Base-by-base conservation (phyloP, 148 eudicot species). In the Polygonum aviculare region DNA sequence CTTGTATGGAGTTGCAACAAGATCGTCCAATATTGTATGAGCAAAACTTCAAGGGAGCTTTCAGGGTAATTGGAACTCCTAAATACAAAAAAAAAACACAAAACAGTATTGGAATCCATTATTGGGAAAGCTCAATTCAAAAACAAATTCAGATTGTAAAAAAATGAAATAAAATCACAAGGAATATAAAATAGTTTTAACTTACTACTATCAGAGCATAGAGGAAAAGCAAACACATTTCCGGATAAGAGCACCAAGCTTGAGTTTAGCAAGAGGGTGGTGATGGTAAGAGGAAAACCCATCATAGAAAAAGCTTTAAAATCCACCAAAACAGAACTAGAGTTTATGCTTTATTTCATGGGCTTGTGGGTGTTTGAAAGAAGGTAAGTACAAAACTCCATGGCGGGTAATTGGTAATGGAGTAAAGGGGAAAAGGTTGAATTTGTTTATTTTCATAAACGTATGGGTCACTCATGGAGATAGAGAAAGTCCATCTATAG, bases 1-100 rank as follows among this genome's bases (percentile, higher is more conserved):
- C 98, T 72, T 87, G 81, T 55, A 88, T 65, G 38, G 90, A 44
- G 69, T 86, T 83, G 78, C 97, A 93, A 78, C 98, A 91, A 45
- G 82, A 83, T 77, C 80, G 86, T 69, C 97, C 97, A n/a, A n/a
- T n/a, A 78, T 78, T 78, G 78, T 86, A 84, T 18, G 87, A 80
- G 77, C 94, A 91, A 79, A 94, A 91, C 12, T 82, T 73, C 82
- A 90, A 73, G 69, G 83, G 79, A 7, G 26, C 77, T 79, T 82
- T 85, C 77, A 83, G 77, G 38, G 75, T 80, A 9, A 78, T 15
- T 33, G 93, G 92, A 80, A 82, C 87, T 40, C 86, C 98, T 91
- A 76, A 63, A 26, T 18, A 54, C 5, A 10, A 72, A 72, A 41
- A 72, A 70, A 18, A 39, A 72, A 12, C 75, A 52, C 44, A 59